Percentiles rank a stretch among this genome's conserved stretches.
Evolutionary conservation across 345 rosid species (phyloP).

Genomic region (Melastoma malabathricum): DNA sequence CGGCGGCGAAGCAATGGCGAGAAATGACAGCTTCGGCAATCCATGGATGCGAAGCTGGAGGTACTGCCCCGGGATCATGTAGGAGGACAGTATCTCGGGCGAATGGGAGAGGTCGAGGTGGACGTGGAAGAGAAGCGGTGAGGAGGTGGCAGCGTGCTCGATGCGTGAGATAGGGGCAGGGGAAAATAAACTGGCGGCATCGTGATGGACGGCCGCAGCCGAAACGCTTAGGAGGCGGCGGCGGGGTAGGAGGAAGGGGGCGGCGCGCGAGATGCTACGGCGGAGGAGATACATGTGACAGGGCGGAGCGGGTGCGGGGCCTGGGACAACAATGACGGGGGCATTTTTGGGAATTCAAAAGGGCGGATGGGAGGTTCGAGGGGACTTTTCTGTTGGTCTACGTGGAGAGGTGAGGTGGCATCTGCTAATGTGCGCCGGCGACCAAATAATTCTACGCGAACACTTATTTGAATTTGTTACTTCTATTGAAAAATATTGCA

Average conservation of each 20-base stretch:
- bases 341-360: neutral
- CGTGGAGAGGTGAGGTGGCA: too few species aligned
- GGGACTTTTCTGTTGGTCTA: too few species aligned
- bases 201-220: conserved; percentile 59
- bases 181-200: conserved; percentile 50
- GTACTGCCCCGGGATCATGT: conserved; percentile 73
- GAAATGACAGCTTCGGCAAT: conserved; percentile 52
- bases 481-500: too few species aligned
- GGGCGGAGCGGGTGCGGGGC: conserved; percentile 10
- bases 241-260: conserved; percentile 13
- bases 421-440: too few species aligned
- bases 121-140: conserved; percentile 44
- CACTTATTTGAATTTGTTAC: too few species aligned
- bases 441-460: too few species aligned
- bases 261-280: conserved; percentile 28
- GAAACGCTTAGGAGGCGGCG: conserved; percentile 30
- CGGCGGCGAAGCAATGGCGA: conserved; percentile 88
- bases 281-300: conserved; percentile 36
- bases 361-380: too few species aligned
- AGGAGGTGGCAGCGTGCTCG: conserved; percentile 59
- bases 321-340: conserved; percentile 3
- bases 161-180: conserved; percentile 49
- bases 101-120: conserved; percentile 61
- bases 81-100: conserved; percentile 54
- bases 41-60: conserved; percentile 73